These are phyloP conservation scores for Penicillium sp. DNA, from an alignment of 2,329 filamentous ascomycete species.

Conservation along the genomic window DNA sequence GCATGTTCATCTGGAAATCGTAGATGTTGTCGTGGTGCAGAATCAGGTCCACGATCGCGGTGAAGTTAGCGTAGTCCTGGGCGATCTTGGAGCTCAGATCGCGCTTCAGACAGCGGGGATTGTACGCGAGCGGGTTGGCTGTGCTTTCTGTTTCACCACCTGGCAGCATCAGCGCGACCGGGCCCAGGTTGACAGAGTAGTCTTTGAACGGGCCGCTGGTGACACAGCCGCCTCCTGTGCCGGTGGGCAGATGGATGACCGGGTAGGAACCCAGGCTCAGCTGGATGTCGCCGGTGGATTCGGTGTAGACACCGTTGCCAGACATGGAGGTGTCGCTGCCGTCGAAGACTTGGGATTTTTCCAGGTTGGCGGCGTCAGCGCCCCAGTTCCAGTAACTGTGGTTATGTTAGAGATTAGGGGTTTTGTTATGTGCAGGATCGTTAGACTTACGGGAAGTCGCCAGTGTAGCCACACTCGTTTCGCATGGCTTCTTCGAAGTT, in stretches of 20 bases:
- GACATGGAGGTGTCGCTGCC: conserved; percentile 48
- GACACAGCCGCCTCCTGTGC: conserved; percentile 39
- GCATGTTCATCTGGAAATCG: conserved; percentile 39
- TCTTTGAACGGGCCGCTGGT: conserved; percentile 37
- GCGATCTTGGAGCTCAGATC: conserved; percentile 25
- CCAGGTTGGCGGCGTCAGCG: conserved; percentile 35
- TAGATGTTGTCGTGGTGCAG: conserved; percentile 23
- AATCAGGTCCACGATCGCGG: conserved; percentile 22
- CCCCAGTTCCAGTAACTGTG: conserved; percentile 49
- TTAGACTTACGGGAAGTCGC: conserved; percentile 27
- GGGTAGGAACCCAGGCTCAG: conserved; percentile 23
- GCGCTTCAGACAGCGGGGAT: conserved; percentile 31
- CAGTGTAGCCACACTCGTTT: conserved; percentile 40
- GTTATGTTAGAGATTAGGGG: background rate
- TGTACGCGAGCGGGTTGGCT: conserved; percentile 25
- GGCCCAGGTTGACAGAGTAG: conserved; percentile 30
- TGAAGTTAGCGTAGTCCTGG: conserved; percentile 22
- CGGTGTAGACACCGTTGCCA: conserved; percentile 44
- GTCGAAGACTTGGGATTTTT: conserved; percentile 49
- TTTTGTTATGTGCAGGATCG: background rate
- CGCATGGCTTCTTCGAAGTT: conserved; percentile 33
- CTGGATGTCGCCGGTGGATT: conserved; percentile 20
- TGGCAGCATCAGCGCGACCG: conserved; percentile 14
- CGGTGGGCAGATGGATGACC: conserved; percentile 42
- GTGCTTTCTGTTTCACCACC: conserved; percentile 5